These are phyloP conservation scores for Tricholoma matsutake DNA, from an alignment of 768 basidiomycete species.

Conservation along the genomic window DNA sequence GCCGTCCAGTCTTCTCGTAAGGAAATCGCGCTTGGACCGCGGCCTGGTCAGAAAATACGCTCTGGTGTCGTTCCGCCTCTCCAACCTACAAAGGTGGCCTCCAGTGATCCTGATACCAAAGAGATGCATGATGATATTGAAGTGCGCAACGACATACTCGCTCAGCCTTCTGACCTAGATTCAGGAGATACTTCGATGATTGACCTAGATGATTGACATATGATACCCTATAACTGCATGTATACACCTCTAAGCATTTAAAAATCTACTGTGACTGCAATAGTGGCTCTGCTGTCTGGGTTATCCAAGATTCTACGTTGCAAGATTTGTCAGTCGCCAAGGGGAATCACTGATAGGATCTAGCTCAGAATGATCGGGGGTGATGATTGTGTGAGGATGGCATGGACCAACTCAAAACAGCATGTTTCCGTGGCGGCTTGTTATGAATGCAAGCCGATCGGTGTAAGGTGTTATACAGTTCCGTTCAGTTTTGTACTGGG, in stretches of 20 bases:
- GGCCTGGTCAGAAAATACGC: slow-evolving; percentile 61
- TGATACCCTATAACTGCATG: not conserved
- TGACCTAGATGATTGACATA: slow-evolving; percentile 40
- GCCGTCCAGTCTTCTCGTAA: slow-evolving; percentile 48
- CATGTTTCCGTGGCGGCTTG: not conserved
- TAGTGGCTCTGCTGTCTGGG: not conserved
- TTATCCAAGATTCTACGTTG: not conserved
- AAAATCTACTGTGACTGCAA: not conserved
- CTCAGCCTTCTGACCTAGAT: not conserved
- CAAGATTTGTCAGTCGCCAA: not conserved
- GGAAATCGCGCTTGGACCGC: slow-evolving; percentile 56
- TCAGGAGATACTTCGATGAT: slow-evolving; percentile 30
- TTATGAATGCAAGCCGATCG: not conserved
- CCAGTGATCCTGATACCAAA: slow-evolving; percentile 19
- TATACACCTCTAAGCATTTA: not conserved
- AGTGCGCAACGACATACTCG: not conserved
- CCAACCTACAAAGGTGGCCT: not conserved
- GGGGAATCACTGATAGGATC: not conserved
- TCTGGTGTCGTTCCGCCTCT: slow-evolving; percentile 49
- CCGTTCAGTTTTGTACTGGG: slow-evolving; percentile 15
- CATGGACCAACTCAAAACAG: not conserved
- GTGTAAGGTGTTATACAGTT: slow-evolving; percentile 12
- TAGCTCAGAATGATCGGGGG: not conserved
- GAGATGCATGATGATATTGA: slow-evolving; percentile 24
- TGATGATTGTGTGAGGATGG: not conserved